Percentiles rank a stretch among this genome's conserved stretches.
Evolutionary conservation across 345 rosid genomes (phyloP).

Genomic region (Ceriops decandra): DNA sequence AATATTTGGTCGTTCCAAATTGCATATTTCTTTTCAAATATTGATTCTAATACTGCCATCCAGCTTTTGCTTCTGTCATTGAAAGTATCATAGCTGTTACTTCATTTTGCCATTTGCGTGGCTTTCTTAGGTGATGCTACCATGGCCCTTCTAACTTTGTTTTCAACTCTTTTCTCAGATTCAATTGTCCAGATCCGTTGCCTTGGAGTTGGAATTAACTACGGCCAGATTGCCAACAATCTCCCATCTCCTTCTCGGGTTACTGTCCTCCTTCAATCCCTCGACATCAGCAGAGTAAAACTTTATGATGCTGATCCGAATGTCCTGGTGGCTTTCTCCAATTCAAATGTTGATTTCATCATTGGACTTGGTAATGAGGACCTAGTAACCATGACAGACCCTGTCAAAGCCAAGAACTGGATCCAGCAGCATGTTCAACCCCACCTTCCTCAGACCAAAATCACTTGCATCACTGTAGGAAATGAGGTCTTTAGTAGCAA

Average conservation of each 20-base stretch:
- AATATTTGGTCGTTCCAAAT: neutral
- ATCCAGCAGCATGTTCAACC: slow-evolving; percentile 57
- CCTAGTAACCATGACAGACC: slow-evolving; percentile 56
- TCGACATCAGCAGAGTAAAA: slow-evolving; percentile 65
- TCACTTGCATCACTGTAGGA: slow-evolving; percentile 68
- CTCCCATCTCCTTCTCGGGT: slow-evolving; percentile 78
- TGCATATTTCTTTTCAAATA: no score
- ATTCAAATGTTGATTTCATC: slow-evolving; percentile 64
- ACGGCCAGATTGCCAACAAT: slow-evolving; percentile 84
- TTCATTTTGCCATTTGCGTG: neutral
- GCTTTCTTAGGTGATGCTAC: neutral
- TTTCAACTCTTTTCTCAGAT: slow-evolving; percentile 16
- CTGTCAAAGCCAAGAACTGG: slow-evolving; percentile 61
- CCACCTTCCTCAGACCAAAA: slow-evolving; percentile 49
- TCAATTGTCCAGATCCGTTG: slow-evolving; percentile 20
- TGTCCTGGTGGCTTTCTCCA: slow-evolving; percentile 71
- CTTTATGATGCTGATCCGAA: slow-evolving; percentile 83
- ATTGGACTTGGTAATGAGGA: slow-evolving; percentile 65
- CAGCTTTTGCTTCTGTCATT: neutral
- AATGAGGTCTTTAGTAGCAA: slow-evolving; percentile 62
- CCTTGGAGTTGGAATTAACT: slow-evolving; percentile 73
- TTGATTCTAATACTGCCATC: no score
- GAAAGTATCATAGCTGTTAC: neutral
- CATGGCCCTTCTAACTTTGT: neutral
- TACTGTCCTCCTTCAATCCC: slow-evolving; percentile 47